Evolutionary conservation across 1,284 basidiomycete genomes (phyloP).

Genomic region (Singerocomus rubriflavus): DNA sequence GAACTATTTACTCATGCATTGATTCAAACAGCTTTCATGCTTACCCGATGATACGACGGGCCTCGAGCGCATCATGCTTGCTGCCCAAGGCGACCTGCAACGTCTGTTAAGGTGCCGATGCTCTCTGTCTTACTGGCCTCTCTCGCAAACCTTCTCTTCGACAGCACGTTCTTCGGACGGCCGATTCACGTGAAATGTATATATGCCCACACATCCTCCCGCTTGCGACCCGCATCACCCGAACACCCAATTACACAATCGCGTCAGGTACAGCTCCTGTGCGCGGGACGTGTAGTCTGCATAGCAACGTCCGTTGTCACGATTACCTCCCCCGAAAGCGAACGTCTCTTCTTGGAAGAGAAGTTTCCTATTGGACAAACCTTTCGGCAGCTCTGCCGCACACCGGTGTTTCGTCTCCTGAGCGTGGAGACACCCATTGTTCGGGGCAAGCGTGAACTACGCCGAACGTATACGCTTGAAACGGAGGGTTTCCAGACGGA

Average conservation of each 20-base stretch:
- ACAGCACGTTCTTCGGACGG: slow-evolving; percentile 59
- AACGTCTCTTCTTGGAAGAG: slow-evolving; percentile 61
- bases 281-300: slow-evolving; percentile 52
- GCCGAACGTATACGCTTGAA: slow-evolving; percentile 55
- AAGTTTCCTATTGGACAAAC: slow-evolving; percentile 69
- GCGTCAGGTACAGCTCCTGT: slow-evolving; percentile 62
- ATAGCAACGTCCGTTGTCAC: slow-evolving; percentile 60
- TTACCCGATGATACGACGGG: slow-evolving; percentile 40
- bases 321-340: slow-evolving; percentile 51
- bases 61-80: slow-evolving; percentile 61
- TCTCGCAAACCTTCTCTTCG: neutral
- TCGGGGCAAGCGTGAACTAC: slow-evolving; percentile 39
- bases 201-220: slow-evolving; percentile 47
- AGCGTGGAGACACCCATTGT: slow-evolving; percentile 38
- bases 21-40: slow-evolving; percentile 22
- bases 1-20: slow-evolving; percentile 3
- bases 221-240: slow-evolving; percentile 41
- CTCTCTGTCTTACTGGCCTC: neutral
- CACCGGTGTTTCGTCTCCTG: slow-evolving; percentile 56
- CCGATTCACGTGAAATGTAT: slow-evolving; percentile 57
- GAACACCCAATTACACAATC: slow-evolving; percentile 54
- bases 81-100: slow-evolving; percentile 65
- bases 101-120: slow-evolving; percentile 53
- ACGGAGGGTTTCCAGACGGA: slow-evolving; percentile 59
- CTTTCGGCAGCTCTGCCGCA: slow-evolving; percentile 51